Evolutionary conservation across 345 rosid genomes (phyloP).

Genomic region (Camelina hispida): DNA sequence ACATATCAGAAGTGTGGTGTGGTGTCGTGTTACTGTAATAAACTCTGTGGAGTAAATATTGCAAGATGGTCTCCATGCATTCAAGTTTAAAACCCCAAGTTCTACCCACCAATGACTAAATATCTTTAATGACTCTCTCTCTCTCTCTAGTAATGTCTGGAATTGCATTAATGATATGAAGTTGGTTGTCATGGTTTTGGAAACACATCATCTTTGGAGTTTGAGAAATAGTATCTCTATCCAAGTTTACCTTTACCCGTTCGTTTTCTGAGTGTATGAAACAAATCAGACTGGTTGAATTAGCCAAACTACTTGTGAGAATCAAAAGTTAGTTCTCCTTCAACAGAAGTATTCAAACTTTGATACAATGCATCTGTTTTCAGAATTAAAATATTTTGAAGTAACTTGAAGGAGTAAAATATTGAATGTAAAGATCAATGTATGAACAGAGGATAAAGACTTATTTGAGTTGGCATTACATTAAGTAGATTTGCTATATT

Average conservation of each 20-base stretch:
- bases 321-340: not conserved
- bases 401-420: not conserved
- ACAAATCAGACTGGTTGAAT: not conserved
- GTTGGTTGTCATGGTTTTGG: constrained; percentile 31
- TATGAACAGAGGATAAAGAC: not conserved
- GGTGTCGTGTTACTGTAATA: constrained; percentile 31
- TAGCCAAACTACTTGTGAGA: not conserved
- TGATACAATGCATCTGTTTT: not conserved
- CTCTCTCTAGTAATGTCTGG: constrained; percentile 7
- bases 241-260: constrained; percentile 15
- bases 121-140: constrained; percentile 15
- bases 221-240: constrained; percentile 2
- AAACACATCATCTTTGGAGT: constrained; percentile 18
- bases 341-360: not conserved
- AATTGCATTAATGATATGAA: constrained; percentile 25
- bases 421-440: not conserved
- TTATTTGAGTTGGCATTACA: not conserved
- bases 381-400: not conserved
- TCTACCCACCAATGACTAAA: constrained; percentile 40
- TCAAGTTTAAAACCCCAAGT: constrained; percentile 40
- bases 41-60: constrained; percentile 42
- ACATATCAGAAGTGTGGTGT: constrained; percentile 35
- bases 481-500: not conserved
- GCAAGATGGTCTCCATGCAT: constrained; percentile 46
- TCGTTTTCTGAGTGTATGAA: not conserved